Evolutionary conservation across 768 basidiomycete species (phyloP), one percentile per base, ranked within the genome.

Genomic region (Mrakia frigida): DNA sequence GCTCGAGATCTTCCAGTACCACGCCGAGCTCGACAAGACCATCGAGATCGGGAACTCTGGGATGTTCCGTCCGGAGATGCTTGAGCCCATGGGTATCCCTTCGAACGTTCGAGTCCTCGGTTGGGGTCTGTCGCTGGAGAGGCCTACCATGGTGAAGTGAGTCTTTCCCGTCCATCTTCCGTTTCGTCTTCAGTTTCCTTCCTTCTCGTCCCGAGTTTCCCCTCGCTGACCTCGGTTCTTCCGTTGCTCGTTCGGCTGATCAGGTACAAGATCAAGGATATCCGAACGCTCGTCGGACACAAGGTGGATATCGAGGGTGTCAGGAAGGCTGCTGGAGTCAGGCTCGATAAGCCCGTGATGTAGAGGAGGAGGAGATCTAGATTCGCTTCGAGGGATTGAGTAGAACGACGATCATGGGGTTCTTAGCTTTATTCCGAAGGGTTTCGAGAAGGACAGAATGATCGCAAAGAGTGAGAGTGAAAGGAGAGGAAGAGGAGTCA

Each of bases 41-140:
- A 95, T 98, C 50, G 96, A 98, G 84, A 93, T 98, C 43, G 96
- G 96, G 50, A 98, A 98, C 85, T 83, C 82, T 82, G 97, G 97
- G 33, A 96, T 99, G 92, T 99, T 99, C 90, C 89, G 97, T 46
- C 97, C 97, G 5, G 97, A 99, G 83, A 98, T 99, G 96, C 86
- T 99, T 43, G 94, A 94, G 82, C 94, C 97, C 10, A 98, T 98
- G 95, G 97, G 97, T 43, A 90, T 98, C 82, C 97, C 97, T 0
- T 91, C 92, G 79, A 94, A 94, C 81, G 94, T 98, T 16, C 90
- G 94, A 35, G 96, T 98, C 35, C 92, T 94, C 78, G 97, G 97
- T 25, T 99, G 95, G 93, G 97, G 97, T 67, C 88, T 99, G 78
- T 88, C 90, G 81, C 86, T 98, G 39, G 97, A 99, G 85, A 86